Percentiles rank a stretch among this genome's conserved stretches.
Evolutionary conservation across 192 early-diverging fungal species (phyloP).

Genomic region (Thoreauomyces humboldtii): DNA sequence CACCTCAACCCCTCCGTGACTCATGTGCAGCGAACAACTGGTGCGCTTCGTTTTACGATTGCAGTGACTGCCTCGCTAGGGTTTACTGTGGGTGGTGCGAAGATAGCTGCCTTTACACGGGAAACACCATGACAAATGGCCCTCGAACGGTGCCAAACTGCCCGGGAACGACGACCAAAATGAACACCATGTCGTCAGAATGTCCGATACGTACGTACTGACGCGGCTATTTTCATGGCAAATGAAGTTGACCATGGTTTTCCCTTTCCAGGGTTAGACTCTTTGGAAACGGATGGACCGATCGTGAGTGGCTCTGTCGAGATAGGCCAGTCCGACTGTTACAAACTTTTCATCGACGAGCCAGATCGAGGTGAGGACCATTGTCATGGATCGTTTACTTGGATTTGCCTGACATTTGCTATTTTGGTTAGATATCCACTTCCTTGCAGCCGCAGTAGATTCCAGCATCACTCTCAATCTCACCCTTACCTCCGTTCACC

Average conservation of each 20-base stretch:
- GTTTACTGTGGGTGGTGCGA: conserved; percentile 28
- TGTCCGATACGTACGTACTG: too few species aligned
- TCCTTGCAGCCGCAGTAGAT: neutral
- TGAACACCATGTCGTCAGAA: too few species aligned
- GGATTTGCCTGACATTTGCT: neutral
- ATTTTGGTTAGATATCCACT: conserved; percentile 2
- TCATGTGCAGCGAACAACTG: conserved; percentile 6
- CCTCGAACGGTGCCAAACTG: too few species aligned
- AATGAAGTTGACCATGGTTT: too few species aligned
- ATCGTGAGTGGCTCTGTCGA: neutral
- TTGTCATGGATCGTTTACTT: neutral
- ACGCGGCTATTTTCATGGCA: too few species aligned
- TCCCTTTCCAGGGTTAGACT: too few species aligned
- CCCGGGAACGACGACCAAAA: too few species aligned
- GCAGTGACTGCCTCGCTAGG: conserved; percentile 25
- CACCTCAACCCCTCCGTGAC: neutral
- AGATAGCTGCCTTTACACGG: conserved; percentile 14
- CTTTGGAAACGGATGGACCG: neutral
- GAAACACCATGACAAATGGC: neutral
- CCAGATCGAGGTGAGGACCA: neutral
- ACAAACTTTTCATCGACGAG: conserved; percentile 13
- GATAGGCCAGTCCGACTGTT: neutral
- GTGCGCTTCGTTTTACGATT: conserved; percentile 23
- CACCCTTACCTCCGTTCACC: conserved; percentile 4
- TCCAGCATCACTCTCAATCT: neutral